A percentile compares a stretch with the other conserved stretches of the same genome.
phyloP scores from a whole-genome alignment of 2,329 filamentous ascomycete genomes.

The Coniella vitis region DNA sequence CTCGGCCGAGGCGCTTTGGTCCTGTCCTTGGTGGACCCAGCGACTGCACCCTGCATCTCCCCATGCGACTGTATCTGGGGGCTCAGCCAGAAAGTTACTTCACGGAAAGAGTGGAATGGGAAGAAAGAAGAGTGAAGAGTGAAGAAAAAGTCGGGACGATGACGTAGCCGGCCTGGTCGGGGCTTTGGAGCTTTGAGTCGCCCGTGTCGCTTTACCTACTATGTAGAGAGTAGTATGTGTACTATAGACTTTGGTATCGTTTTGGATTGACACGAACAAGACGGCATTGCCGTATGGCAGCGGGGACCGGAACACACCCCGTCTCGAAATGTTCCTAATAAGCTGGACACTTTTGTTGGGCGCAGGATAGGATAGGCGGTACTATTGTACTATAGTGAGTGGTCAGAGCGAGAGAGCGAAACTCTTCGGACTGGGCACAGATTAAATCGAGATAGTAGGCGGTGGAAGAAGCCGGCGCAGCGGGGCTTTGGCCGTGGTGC shows the following conservation, averaged over 20 bases:
- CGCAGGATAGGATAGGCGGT: too few species aligned
- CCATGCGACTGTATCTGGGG: constrained; percentile 7
- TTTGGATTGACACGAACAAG: not conserved
- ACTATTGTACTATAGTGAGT: too few species aligned
- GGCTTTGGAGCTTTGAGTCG: not conserved
- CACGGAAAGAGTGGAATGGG: too few species aligned
- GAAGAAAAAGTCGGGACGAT: not conserved
- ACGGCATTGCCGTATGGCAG: not conserved
- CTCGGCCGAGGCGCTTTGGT: not conserved
- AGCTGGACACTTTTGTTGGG: not conserved
- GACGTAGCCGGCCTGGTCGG: constrained; percentile 1
- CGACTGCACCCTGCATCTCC: not conserved
- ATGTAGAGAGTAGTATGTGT: too few species aligned
- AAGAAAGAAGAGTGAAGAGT: too few species aligned
- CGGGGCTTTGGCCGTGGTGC: too few species aligned
- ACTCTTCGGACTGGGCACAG: not conserved
- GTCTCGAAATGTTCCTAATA: not conserved
- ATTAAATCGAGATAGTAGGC: too few species aligned
- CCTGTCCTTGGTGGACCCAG: not conserved
- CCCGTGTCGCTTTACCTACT: not conserved
- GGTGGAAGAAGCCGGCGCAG: too few species aligned
- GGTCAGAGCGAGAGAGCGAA: not conserved
- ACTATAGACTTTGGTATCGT: not conserved
- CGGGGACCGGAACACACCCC: not conserved
- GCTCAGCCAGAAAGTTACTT: not conserved